phyloP scores from a whole-genome alignment of 2,329 filamentous ascomycete genomes.

The Verticillium longisporum region DNA sequence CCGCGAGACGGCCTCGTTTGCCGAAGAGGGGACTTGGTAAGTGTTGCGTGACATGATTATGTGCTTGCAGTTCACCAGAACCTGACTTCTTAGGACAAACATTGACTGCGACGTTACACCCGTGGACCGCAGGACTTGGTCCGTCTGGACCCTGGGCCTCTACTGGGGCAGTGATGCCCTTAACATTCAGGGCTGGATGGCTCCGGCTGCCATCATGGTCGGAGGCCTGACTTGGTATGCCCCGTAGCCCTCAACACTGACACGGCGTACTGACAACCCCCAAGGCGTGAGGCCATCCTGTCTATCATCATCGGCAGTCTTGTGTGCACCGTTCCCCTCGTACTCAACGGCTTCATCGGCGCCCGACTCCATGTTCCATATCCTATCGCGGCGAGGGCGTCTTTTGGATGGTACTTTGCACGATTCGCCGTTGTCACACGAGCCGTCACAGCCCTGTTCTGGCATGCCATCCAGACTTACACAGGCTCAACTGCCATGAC shows the following conservation, averaged over 20 bases:
- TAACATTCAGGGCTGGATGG: constrained; percentile 36
- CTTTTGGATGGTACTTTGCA: constrained; percentile 20
- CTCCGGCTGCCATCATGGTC: constrained; percentile 37
- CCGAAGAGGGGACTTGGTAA: constrained; percentile 25
- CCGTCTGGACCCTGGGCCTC: constrained; percentile 17
- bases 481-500: constrained; percentile 21
- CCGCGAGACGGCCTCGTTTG: constrained; percentile 28
- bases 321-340: constrained; percentile 15
- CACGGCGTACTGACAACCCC: background rate
- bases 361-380: constrained; percentile 21
- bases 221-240: constrained; percentile 32
- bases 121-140: constrained; percentile 34
- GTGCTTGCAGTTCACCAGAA: background rate
- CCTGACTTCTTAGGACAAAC: constrained; percentile 25
- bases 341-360: constrained; percentile 14
- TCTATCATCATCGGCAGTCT: constrained; percentile 17
- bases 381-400: constrained; percentile 20
- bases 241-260: background rate
- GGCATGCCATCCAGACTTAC: constrained; percentile 25
- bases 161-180: constrained; percentile 39
- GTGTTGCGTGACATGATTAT: background rate
- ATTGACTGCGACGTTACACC: constrained; percentile 37
- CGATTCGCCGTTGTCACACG: constrained; percentile 19
- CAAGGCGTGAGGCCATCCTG: constrained; percentile 15
- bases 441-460: constrained; percentile 23